These are phyloP conservation scores for Globisporangium heterothallicum DNA, from an alignment of 352 stramenopile species.

Conservation along the genomic window DNA sequence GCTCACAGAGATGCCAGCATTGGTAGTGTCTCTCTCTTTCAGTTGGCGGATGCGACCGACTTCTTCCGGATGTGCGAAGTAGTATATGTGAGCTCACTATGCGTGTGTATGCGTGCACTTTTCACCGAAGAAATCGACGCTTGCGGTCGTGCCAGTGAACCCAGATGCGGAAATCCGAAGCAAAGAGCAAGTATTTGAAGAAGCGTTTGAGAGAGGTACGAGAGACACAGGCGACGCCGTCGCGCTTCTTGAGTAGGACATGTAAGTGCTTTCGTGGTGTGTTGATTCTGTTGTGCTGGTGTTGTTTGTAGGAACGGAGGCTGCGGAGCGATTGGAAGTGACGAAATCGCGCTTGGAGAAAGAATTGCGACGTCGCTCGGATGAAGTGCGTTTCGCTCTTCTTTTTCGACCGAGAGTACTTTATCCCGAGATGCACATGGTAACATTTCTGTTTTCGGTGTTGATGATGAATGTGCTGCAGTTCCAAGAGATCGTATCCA, in stretches of 20 bases:
- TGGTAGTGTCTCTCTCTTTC: conserved; percentile 20
- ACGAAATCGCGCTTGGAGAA: conserved; percentile 61
- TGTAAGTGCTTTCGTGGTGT: too few species aligned
- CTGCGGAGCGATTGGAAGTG: conserved; percentile 60
- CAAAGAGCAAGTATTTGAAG: conserved; percentile 47
- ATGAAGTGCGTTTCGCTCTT: conserved; percentile 18
- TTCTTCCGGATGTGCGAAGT: too few species aligned
- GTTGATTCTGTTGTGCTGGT: not conserved
- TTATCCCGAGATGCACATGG: too few species aligned
- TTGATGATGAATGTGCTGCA: conserved; percentile 18
- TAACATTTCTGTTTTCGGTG: too few species aligned
- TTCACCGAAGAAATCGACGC: conserved; percentile 38
- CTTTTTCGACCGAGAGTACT: too few species aligned
- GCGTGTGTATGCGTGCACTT: not conserved
- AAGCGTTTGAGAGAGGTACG: conserved; percentile 38
- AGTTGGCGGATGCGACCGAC: too few species aligned
- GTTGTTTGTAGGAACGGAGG: conserved; percentile 29
- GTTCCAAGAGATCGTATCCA: conserved; percentile 62
- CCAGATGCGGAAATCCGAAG: conserved; percentile 23
- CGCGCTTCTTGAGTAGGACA: not conserved
- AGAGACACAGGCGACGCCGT: not conserved
- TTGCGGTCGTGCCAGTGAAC: conserved; percentile 47
- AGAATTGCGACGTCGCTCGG: conserved; percentile 49
- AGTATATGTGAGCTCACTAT: too few species aligned
- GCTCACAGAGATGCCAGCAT: conserved; percentile 35